These are phyloP conservation scores for Ministeria vibrans DNA, from an alignment of 78 protist species.

Conservation along the genomic window DNA sequence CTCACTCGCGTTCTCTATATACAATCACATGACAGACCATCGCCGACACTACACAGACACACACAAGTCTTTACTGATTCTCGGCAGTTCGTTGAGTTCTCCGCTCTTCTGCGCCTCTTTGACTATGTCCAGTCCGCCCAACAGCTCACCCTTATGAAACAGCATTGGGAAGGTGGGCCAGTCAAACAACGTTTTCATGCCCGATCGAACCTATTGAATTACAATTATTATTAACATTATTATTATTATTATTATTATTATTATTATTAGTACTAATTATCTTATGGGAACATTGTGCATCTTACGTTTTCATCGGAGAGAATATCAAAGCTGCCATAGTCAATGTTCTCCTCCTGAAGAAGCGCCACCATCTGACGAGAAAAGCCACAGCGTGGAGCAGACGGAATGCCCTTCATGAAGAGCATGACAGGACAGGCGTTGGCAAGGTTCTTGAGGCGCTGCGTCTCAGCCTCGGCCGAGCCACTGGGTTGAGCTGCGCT, in stretches of 20 bases:
- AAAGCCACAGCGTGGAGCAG: conserved; percentile 85
- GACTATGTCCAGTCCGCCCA: conserved; percentile 82
- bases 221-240: no score
- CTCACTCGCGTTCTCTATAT: no score
- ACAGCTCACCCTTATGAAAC: conserved; percentile 70
- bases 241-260: no score
- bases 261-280: no score
- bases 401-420: conserved; percentile 83
- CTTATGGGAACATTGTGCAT: no score
- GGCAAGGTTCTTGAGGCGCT: conserved; percentile 36
- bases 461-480: conserved; percentile 34
- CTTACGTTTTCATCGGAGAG: conserved; percentile 54
- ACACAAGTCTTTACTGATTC: no score
- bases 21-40: no score
- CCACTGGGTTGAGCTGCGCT: background rate
- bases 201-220: background rate
- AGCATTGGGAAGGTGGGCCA: conserved; percentile 89
- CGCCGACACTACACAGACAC: no score
- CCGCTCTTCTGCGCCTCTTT: conserved; percentile 10
- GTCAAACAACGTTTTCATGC: conserved; percentile 46
- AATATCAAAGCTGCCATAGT: conserved; percentile 63
- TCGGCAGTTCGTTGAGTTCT: no score
- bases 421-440: conserved; percentile 51
- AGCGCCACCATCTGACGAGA: conserved; percentile 53
- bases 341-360: conserved; percentile 37